Evolutionary conservation across 2,329 filamentous ascomycete genomes (phyloP), one percentile per base, ranked within the genome.

Genomic region (Tympanopsis confertula): DNA sequence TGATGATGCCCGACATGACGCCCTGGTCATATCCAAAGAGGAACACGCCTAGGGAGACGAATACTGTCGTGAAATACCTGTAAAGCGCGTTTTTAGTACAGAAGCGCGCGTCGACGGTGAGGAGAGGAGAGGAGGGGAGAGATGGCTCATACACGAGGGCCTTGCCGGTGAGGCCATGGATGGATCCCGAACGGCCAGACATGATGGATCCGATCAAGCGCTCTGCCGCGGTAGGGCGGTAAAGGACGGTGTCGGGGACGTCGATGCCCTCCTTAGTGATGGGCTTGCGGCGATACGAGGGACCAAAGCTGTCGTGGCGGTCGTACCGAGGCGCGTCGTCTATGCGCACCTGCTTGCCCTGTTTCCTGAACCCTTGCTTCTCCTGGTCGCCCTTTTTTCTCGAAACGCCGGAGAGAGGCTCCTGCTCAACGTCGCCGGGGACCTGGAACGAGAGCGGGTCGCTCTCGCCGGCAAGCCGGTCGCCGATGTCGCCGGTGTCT

Each of bases 11-110:
- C 7, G 7, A 26, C 22, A 26, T 26, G 7, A 10, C n/a, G 22
- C 22, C 22, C 22, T 10, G n/a, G 7, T n/a, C 22, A 26, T 26
- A 26, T 26, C 7, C 22, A 26, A 26, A 26, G 15, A 93, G 66
- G 53, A 93, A 93, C 19, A 93, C 86, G 38, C 86, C 86, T 52
- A 91, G 63, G 41, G 84, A 88, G 43, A 89, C 84, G 54, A 89
- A 85, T 35, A 95, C 82, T 62, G 85, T 94, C 36, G 88, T 95
- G 55, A 95, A 95, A 57, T 94, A 94, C 47, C 87, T 94, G 52
- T 17, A 5, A 20, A 47, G 46, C 39, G 38, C 4, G 35, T 10
- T 14, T 15, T 41, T 18, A 35, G 10, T 30, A 15, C 5, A 14
- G n/a, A 20, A 13, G 13, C 24, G n/a, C n/a, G 22, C n/a, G 22